Percentiles rank a stretch among this genome's conserved stretches.
Conservation (phyloP, 768 basidiomycete genomes). For the Guyanaporus albipodus region DNA sequence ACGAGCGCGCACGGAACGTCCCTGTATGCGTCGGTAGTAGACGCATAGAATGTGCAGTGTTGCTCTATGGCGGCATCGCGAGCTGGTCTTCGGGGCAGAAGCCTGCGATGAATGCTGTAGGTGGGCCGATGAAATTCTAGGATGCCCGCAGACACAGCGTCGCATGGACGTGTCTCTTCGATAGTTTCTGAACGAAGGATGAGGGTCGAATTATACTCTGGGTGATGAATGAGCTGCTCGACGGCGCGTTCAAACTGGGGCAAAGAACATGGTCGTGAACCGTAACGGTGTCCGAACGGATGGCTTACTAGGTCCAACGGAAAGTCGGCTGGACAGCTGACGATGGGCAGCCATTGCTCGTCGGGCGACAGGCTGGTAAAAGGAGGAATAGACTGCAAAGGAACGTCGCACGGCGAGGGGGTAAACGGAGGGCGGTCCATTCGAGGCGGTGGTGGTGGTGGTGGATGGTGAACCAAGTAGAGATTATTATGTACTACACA, state of each 20-base stretch:
- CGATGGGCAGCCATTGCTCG: conserved; percentile 32
- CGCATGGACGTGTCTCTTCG: conserved; percentile 17
- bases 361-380: conserved; percentile 2
- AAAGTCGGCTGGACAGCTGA: conserved; percentile 41
- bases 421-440: conserved; percentile 22
- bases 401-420: conserved; percentile 18
- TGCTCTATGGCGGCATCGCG: conserved; percentile 75
- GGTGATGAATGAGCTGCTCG: conserved; percentile 76
- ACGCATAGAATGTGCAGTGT: conserved; percentile 68
- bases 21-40: conserved; percentile 13
- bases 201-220: conserved; percentile 89
- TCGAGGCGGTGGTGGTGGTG: no score
- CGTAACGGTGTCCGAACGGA: background rate
- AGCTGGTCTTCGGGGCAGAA: conserved; percentile 76
- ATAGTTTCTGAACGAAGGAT: conserved; percentile 81
- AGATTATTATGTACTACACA: no score
- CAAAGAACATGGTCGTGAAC: background rate
- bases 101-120: conserved; percentile 57
- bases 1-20: conserved; percentile 41
- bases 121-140: conserved; percentile 39
- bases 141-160: conserved; percentile 29
- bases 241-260: conserved; percentile 71
- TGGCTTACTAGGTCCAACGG: conserved; percentile 40
- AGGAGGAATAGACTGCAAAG: background rate
- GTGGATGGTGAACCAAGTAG: no score